Evolutionary conservation across 2,329 filamentous ascomycete genomes (phyloP).

Genomic region (Sporothrix phasma): DNA sequence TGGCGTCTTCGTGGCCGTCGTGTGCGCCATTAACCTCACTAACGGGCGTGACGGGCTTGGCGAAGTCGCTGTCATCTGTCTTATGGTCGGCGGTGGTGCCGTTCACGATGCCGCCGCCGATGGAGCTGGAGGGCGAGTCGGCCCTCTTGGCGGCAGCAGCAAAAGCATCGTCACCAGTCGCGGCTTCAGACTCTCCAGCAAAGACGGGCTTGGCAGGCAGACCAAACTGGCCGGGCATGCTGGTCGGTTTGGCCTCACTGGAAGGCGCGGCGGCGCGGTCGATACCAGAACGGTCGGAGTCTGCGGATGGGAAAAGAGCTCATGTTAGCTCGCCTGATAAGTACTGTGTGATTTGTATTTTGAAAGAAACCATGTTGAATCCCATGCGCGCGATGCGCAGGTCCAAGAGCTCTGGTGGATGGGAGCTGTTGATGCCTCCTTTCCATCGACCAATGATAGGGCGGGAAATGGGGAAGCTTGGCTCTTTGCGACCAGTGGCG

Average conservation of each 20-base stretch:
- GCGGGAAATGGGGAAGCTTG: not conserved
- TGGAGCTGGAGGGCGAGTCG: not conserved
- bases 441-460: not conserved
- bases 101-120: not conserved
- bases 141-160: not conserved
- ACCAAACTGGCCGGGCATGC: not conserved
- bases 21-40: not conserved
- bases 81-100: not conserved
- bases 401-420: not conserved
- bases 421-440: not conserved
- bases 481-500: not conserved
- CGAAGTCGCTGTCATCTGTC: not conserved
- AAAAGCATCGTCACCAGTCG: not conserved
- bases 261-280: not conserved
- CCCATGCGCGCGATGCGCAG: not conserved
- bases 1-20: not conserved
- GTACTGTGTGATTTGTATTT: too few species aligned
- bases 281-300: not conserved
- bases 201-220: not conserved
- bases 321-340: not conserved
- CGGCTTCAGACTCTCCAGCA: not conserved
- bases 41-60: slow-evolving; percentile 10
- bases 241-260: not conserved
- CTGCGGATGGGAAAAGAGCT: not conserved
- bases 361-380: not conserved